These are phyloP conservation scores for Exophiala sp. DNA, from an alignment of 2,329 filamentous ascomycete genomes.

Conservation along the genomic window DNA sequence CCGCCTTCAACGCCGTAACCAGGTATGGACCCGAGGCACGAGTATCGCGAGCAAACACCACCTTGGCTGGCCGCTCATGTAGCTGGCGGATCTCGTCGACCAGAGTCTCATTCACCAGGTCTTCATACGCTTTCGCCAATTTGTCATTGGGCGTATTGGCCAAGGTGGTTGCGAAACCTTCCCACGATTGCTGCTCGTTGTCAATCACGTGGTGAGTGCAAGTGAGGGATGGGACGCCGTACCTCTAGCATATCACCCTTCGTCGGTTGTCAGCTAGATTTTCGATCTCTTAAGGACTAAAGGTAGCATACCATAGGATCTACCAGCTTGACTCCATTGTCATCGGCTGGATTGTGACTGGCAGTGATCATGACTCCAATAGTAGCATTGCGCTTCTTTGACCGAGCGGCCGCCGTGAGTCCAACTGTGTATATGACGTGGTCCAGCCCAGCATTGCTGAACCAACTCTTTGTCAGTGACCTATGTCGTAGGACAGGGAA, in stretches of 20 bases:
- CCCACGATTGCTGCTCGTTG: constrained; percentile 65
- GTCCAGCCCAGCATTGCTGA: constrained; percentile 48
- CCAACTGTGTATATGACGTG: constrained; percentile 83
- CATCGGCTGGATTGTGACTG: constrained; percentile 81
- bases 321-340: constrained; percentile 93
- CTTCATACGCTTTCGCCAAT: constrained; percentile 68
- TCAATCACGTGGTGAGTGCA: constrained; percentile 17
- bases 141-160: constrained; percentile 77
- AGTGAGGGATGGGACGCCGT: constrained; percentile 22
- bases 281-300: too few relatives aligned
- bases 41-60: constrained; percentile 88
- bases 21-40: constrained; percentile 84
- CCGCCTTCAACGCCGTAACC: constrained; percentile 70
- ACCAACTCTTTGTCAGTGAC: constrained; percentile 36
- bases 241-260: constrained; percentile 80
- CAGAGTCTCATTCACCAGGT: constrained; percentile 67
- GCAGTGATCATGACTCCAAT: constrained; percentile 97
- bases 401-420: constrained; percentile 79
- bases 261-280: constrained; percentile 17
- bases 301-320: constrained; percentile 81
- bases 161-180: constrained; percentile 76
- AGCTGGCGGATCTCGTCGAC: constrained; percentile 53
- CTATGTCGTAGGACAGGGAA: constrained; percentile 24
- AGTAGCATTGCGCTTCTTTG: constrained; percentile 80
- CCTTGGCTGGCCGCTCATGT: constrained; percentile 59